These are phyloP conservation scores for Eremothecium cymbalariae DNA, from an alignment of 1,139 yeast species.

Conservation along the genomic window DNA sequence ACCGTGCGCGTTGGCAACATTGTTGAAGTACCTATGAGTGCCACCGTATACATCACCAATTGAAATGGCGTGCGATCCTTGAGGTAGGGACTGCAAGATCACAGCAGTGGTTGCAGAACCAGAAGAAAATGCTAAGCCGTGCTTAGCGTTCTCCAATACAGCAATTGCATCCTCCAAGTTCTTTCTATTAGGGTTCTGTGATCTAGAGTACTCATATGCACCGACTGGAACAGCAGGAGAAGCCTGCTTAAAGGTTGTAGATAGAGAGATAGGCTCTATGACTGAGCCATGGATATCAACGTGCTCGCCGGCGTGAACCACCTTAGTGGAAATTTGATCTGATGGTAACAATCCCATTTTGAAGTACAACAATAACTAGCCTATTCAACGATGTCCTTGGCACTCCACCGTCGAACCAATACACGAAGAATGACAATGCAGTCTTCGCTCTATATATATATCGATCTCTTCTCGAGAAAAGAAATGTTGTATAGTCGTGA, in stretches of 20 bases:
- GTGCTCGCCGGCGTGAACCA: slow-evolving; percentile 78
- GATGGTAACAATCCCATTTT: slow-evolving; percentile 25
- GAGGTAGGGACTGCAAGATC: slow-evolving; percentile 64
- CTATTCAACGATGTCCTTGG: no score
- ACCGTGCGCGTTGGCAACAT: slow-evolving; percentile 77
- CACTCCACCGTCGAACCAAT: no score
- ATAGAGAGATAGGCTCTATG: slow-evolving; percentile 73
- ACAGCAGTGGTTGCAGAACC: slow-evolving; percentile 86
- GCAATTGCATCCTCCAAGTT: slow-evolving; percentile 77
- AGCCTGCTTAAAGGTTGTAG: slow-evolving; percentile 79
- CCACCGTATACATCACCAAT: slow-evolving; percentile 92
- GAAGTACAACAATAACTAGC: no score
- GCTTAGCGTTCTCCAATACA: slow-evolving; percentile 65
- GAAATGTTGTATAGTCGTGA: no score
- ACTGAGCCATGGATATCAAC: slow-evolving; percentile 81
- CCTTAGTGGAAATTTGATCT: slow-evolving; percentile 60
- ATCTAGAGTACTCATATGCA: slow-evolving; percentile 75
- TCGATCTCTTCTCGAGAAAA: no score
- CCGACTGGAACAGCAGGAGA: slow-evolving; percentile 75
- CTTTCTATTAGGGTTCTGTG: slow-evolving; percentile 83
- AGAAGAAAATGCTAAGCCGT: slow-evolving; percentile 73
- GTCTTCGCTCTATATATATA: no score
- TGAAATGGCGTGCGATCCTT: slow-evolving; percentile 67
- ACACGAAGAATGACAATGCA: no score
- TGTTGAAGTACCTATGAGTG: slow-evolving; percentile 83